Evolutionary conservation across 2,329 filamentous ascomycete genomes (phyloP).

Genomic region (Colletotrichum sp.): DNA sequence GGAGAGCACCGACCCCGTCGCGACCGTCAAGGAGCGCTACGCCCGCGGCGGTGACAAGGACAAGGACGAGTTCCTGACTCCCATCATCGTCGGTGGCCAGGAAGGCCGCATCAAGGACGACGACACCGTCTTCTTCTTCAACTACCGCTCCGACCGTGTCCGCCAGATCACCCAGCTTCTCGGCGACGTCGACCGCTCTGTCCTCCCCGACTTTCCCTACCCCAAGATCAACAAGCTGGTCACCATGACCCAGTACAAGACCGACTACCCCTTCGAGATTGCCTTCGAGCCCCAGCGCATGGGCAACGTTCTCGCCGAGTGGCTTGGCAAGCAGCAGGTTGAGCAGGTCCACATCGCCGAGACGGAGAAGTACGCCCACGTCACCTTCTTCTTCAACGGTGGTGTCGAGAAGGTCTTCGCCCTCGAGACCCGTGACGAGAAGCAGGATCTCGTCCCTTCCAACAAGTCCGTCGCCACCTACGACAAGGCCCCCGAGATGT

Average conservation of each 20-base stretch:
- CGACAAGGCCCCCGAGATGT: slow-evolving; percentile 95
- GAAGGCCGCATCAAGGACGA: slow-evolving; percentile 87
- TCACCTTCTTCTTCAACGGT: slow-evolving; percentile 99
- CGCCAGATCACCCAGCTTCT: slow-evolving; percentile 95
- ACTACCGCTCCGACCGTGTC: slow-evolving; percentile 98
- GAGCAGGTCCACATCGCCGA: slow-evolving; percentile 97
- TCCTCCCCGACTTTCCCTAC: slow-evolving; percentile 89
- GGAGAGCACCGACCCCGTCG: slow-evolving; percentile 81
- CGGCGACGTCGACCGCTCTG: slow-evolving; percentile 90
- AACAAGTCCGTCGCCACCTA: slow-evolving; percentile 93
- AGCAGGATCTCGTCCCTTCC: slow-evolving; percentile 78
- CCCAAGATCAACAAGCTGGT: slow-evolving; percentile 85
- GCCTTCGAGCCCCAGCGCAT: slow-evolving; percentile 95
- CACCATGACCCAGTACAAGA: slow-evolving; percentile 99
- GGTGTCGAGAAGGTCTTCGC: slow-evolving; percentile 96
- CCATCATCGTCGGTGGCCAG: slow-evolving; percentile 90
- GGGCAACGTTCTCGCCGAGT: slow-evolving; percentile 98
- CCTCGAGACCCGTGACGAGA: slow-evolving; percentile 88
- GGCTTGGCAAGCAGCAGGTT: slow-evolving; percentile 85
- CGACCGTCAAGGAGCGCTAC: slow-evolving; percentile 87
- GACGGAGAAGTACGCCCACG: slow-evolving; percentile 99
- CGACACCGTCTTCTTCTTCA: slow-evolving; percentile 99
- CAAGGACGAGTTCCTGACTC: slow-evolving; percentile 97
- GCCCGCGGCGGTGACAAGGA: slow-evolving; percentile 71
- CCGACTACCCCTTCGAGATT: slow-evolving; percentile 88